A percentile compares a stretch with the other conserved stretches of the same genome.
Evolutionary conservation across 768 basidiomycete genomes (phyloP).

Genomic region (Suillus fuscotomentosus): DNA sequence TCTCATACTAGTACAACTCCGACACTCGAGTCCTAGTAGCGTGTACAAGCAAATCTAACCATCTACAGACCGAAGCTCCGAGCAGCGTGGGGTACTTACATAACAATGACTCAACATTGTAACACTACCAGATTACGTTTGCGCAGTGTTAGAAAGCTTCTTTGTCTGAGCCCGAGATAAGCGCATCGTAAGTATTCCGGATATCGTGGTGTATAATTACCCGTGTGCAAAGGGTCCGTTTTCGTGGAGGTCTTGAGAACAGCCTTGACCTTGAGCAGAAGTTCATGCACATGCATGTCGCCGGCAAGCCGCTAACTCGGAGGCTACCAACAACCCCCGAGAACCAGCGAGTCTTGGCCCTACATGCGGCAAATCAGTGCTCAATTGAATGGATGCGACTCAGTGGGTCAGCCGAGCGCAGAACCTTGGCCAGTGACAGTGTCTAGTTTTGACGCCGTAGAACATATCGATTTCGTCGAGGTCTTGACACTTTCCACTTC

Average conservation of each 20-base stretch:
- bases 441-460: too few species aligned
- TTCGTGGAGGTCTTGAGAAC: too few species aligned
- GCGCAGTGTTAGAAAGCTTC: not conserved
- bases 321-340: not conserved
- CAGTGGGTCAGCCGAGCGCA: too few species aligned
- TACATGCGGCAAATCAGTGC: not conserved
- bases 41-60: not conserved
- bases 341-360: not conserved
- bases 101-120: not conserved
- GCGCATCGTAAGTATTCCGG: not conserved
- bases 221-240: too few species aligned
- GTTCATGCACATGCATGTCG: too few species aligned
- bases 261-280: too few species aligned
- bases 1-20: not conserved
- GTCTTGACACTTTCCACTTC: too few species aligned
- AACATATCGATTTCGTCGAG: too few species aligned
- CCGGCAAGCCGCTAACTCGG: too few species aligned
- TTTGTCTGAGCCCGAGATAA: not conserved
- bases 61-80: not conserved
- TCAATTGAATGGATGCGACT: not conserved
- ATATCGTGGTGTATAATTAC: too few species aligned
- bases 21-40: not conserved
- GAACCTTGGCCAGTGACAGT: too few species aligned
- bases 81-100: not conserved
- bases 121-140: not conserved